Evolutionary conservation across 768 basidiomycete species (phyloP), one percentile per base, ranked within the genome.

Genomic region (Candolleomyces eurysporus): DNA sequence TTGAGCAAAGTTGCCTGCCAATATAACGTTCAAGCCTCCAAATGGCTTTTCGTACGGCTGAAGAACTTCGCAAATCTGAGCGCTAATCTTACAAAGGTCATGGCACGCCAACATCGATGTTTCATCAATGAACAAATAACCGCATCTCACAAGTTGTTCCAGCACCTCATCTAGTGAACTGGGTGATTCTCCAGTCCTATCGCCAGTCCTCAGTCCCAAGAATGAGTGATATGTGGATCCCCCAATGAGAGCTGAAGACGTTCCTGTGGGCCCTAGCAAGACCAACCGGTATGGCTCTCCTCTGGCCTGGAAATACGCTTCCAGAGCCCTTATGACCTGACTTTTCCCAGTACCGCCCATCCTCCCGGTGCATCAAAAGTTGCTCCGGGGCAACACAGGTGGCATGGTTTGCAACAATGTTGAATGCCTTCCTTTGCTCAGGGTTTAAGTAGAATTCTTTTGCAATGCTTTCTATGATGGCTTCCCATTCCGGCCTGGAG

Each of bases 1-100:
- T 52, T 80, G 78, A 1, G 75, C 78, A 71, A 80, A 78, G 57
- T 80, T 76, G 8, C 78, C 78, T 11, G 78, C 74, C 57, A 78
- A 67, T 26, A 79, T 75, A 39, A 79, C 65, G 53, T 72, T 76
- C 2, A 73, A 56, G 0, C 77, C 75, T 21, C 76, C 76, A 71
- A 76, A 79, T 4, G 73, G 63, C 10, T 50, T 46, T 39, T 66
- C 67, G 16, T 32, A 2, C 1, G 61, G 49, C 19, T 64, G 62
- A 13, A 56, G 67, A 2, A 68, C 65, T 40, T 60, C 57, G 30
- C 65, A 58, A 5, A 77, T 60, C 19, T 60, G 53, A 5, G 63
- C 61, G 61, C 67, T 69, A 1, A 76, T 75, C 0, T 49, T 52
- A 49, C 71, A 70, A 2, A 78, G 43, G 32, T 69, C 67, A 19